Percentiles rank a stretch among this genome's conserved stretches.
These are phyloP conservation scores for Lunasporangiospora selenospora DNA, from an alignment of 192 early-diverging fungal genomes.

Conservation along the genomic window DNA sequence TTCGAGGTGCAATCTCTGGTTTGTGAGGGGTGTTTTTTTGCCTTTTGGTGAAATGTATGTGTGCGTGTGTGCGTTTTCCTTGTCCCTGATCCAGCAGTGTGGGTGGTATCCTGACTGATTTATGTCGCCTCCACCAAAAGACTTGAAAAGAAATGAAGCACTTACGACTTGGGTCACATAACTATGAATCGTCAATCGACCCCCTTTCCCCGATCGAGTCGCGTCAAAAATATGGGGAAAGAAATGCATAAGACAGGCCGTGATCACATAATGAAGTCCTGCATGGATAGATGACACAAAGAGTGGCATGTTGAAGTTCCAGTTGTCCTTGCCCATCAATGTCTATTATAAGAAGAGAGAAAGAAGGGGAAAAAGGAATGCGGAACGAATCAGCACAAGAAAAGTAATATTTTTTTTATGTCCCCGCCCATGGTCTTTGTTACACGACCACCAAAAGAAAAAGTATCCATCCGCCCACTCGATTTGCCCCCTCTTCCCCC, in stretches of 20 bases:
- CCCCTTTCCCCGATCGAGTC: constrained; percentile 40
- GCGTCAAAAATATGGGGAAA: constrained; percentile 30
- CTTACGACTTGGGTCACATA: constrained; percentile 52
- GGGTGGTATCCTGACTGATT: neutral
- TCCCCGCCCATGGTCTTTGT: neutral
- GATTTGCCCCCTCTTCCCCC: too few species aligned
- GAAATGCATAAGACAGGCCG: constrained; percentile 59
- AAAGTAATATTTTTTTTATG: neutral
- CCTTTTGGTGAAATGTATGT: too few species aligned
- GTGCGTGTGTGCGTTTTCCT: too few species aligned
- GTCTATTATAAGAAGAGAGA: constrained; percentile 29
- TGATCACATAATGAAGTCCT: constrained; percentile 72
- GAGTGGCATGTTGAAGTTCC: constrained; percentile 79
- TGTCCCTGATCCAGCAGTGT: neutral
- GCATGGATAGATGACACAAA: constrained; percentile 83
- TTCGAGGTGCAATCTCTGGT: too few species aligned
- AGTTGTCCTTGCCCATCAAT: constrained; percentile 74
- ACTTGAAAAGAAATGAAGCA: neutral
- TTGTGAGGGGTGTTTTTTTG: too few species aligned
- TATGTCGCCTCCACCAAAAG: neutral
- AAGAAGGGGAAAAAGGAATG: neutral
- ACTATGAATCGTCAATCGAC: constrained; percentile 35
- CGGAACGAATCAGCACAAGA: too few species aligned
- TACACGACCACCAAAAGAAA: too few species aligned
- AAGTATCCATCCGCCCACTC: too few species aligned